phyloP scores from a whole-genome alignment of 139 green algal species.

The Zygnema circumcarinatum region DNA sequence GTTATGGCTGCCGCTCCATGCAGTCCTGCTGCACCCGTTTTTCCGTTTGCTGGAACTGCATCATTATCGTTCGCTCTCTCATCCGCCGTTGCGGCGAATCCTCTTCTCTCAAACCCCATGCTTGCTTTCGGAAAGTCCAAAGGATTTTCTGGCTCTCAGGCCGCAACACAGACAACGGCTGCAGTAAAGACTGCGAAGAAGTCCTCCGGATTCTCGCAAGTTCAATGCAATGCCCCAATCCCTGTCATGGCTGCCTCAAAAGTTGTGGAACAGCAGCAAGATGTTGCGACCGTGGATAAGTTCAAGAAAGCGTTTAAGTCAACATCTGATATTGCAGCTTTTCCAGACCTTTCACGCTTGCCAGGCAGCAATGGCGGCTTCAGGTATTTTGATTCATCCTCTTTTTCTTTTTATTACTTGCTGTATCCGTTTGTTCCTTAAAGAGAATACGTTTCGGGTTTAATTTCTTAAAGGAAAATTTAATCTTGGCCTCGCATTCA shows the following conservation, averaged over 20 bases:
- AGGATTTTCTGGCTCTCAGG: background rate
- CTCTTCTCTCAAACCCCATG: background rate
- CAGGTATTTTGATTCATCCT: background rate
- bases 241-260: background rate
- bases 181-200: background rate
- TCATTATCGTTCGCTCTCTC: background rate
- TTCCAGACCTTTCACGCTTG: background rate
- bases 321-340: background rate
- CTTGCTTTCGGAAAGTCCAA: background rate
- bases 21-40: background rate
- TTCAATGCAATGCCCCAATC: background rate
- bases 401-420: background rate
- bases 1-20: background rate
- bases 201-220: background rate
- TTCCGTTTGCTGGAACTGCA: background rate
- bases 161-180: no score
- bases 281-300: background rate
- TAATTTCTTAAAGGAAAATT: no score
- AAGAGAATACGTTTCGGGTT: no score
- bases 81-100: background rate
- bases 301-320: background rate
- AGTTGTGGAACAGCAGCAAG: background rate
- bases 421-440: no score
- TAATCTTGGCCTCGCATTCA: no score
- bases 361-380: background rate